A percentile compares a stretch with the other conserved stretches of the same genome.
phyloP scores from a whole-genome alignment of 2,329 filamentous ascomycete species.

The Apiospora aurea region DNA sequence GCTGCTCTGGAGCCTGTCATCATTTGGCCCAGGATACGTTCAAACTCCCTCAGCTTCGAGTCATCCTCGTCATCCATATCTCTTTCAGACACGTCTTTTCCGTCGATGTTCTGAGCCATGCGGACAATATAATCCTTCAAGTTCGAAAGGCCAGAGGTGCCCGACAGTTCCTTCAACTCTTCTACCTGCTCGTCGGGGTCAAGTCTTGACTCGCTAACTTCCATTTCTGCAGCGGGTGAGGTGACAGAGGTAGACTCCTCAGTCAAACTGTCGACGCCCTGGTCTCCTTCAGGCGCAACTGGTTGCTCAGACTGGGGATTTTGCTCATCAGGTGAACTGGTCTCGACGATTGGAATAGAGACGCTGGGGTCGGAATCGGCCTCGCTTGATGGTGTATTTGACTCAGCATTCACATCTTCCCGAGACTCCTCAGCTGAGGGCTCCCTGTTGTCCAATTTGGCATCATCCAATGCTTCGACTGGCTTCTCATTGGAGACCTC shows the following conservation, averaged over 20 bases:
- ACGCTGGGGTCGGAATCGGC: background rate
- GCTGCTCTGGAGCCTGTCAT: conserved; percentile 43
- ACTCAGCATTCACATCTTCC: conserved; percentile 8
- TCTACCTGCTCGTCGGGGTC: conserved; percentile 32
- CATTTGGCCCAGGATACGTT: conserved; percentile 58
- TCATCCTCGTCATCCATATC: conserved; percentile 41
- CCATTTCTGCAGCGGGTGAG: background rate
- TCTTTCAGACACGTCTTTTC: conserved; percentile 33
- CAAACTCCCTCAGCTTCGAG: conserved; percentile 56
- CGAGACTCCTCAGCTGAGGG: background rate
- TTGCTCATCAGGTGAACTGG: background rate
- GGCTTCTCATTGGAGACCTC: conserved; percentile 6
- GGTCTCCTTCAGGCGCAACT: background rate
- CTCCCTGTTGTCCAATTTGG: background rate
- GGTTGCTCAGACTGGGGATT: background rate
- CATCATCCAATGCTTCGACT: background rate
- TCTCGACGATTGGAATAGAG: background rate
- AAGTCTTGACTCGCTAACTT: too few species aligned
- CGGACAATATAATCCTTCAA: conserved; percentile 57
- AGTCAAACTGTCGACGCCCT: background rate
- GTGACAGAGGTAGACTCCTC: background rate
- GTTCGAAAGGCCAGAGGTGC: conserved; percentile 38
- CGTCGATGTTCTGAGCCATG: conserved; percentile 56
- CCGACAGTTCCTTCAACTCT: conserved; percentile 29
- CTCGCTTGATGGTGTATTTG: background rate